Conservation (phyloP, 2,329 filamentous ascomycete genomes). For the Karstenula rhodostoma region DNA sequence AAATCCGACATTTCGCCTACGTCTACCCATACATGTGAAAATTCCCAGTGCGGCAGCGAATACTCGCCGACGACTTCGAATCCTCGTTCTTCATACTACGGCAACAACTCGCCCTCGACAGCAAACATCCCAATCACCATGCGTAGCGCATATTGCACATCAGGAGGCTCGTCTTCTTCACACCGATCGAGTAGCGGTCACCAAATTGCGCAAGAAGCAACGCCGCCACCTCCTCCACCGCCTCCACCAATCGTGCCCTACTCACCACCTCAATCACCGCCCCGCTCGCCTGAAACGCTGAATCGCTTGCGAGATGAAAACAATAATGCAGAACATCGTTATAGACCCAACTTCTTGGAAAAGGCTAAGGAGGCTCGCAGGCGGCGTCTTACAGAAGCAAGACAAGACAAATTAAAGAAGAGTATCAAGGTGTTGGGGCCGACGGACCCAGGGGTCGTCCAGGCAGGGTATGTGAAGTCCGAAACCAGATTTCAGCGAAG, state of each 20-base stretch:
- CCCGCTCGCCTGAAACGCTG: constrained; percentile 12
- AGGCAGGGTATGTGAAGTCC: constrained; percentile 14
- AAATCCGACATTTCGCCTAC: constrained; percentile 10
- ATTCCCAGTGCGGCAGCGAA: constrained; percentile 6
- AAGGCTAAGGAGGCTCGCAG: constrained; percentile 36
- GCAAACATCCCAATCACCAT: constrained; percentile 19
- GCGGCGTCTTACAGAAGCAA: constrained; percentile 27
- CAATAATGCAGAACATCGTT: constrained; percentile 14
- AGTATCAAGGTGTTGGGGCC: constrained; percentile 44
- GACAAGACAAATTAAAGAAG: constrained; percentile 40
- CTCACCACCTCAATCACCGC: constrained; percentile 5
- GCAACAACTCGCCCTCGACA: constrained; percentile 17
- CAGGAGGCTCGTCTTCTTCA: constrained; percentile 17
- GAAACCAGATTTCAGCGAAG: constrained; percentile 9
- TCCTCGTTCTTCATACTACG: constrained; percentile 27
- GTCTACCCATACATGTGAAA: constrained; percentile 11
- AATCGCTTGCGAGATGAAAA: constrained; percentile 6
- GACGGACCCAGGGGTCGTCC: constrained; percentile 32
- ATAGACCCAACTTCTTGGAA: constrained; percentile 27
- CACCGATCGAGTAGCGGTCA: constrained; percentile 17
- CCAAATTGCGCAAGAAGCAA: constrained; percentile 17
- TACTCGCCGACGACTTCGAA: constrained; percentile 16
- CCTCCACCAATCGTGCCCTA: constrained; percentile 3
- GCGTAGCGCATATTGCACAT: constrained; percentile 18
- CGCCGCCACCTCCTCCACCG: constrained; percentile 19